phyloP scores from a whole-genome alignment of 129 eudicot species.

The Escallonia rubra region DNA sequence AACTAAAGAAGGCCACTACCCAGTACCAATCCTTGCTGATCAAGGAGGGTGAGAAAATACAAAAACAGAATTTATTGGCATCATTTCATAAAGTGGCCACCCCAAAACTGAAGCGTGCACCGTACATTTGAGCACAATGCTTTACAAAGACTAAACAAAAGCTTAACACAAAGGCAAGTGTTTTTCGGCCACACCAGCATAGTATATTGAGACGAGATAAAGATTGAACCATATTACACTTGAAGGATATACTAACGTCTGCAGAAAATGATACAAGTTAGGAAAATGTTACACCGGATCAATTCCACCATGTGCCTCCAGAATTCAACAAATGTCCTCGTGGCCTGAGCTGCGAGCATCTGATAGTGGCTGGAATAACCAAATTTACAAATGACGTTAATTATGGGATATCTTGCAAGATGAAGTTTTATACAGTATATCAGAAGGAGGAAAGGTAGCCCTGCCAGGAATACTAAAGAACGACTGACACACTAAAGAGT shows the following conservation, averaged over 20 bases:
- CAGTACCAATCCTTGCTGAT: too few species aligned
- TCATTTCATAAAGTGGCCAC: too few species aligned
- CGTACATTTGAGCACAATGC: too few species aligned
- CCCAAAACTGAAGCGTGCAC: too few species aligned
- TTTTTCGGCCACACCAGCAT: too few species aligned
- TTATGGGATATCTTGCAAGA: neutral
- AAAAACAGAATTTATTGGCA: too few species aligned
- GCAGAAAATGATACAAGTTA: neutral
- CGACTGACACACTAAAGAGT: neutral
- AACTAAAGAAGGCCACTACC: too few species aligned
- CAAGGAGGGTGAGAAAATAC: too few species aligned
- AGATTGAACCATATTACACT: too few species aligned
- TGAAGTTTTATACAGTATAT: neutral
- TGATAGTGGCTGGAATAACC: slow-evolving; percentile 55
- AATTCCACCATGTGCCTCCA: slow-evolving; percentile 54
- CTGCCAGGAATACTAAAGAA: neutral
- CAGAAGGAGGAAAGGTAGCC: neutral
- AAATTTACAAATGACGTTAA: slow-evolving; percentile 6
- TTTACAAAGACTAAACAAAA: too few species aligned
- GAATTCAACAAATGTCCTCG: slow-evolving; percentile 48
- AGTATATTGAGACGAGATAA: too few species aligned
- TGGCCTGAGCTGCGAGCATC: slow-evolving; percentile 65
- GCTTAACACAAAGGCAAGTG: too few species aligned
- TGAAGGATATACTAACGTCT: neutral
- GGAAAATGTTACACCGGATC: slow-evolving; percentile 45